Evolutionary conservation across 257 asterid species (phyloP).

Genomic region (Mitragyna speciosa): DNA sequence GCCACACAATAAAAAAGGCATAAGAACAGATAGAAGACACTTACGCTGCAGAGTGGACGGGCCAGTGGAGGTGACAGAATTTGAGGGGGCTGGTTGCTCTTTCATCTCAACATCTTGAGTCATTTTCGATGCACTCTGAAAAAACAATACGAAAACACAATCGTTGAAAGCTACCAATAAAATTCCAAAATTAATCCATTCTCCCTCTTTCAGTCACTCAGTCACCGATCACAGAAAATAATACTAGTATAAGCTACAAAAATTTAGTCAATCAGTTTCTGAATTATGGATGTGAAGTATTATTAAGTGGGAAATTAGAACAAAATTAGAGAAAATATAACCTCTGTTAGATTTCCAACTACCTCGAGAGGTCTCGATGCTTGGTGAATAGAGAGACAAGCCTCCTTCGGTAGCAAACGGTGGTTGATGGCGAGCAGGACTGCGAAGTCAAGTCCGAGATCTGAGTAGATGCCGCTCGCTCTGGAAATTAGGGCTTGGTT

Average conservation of each 20-base stretch:
- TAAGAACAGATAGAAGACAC: not conserved
- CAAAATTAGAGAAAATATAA: too few species aligned
- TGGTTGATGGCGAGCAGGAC: not conserved
- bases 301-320: not conserved
- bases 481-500: not conserved
- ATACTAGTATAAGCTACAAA: not conserved
- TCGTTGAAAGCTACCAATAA: slow-evolving; percentile 8
- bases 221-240: too few species aligned
- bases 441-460: not conserved
- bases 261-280: not conserved
- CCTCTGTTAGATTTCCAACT: not conserved
- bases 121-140: slow-evolving; percentile 47
- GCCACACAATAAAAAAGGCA: not conserved
- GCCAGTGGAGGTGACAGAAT: slow-evolving; percentile 35
- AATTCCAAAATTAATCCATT: not conserved
- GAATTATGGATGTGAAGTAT: too few species aligned
- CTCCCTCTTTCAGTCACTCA: not conserved
- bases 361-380: not conserved
- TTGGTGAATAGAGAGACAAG: too few species aligned
- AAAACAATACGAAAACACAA: slow-evolving; percentile 21
- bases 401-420: not conserved
- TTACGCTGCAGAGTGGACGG: slow-evolving; percentile 57
- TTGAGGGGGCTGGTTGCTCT: slow-evolving; percentile 63
- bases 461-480: not conserved
- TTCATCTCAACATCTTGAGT: slow-evolving; percentile 82